Evolutionary conservation across 2,329 filamentous ascomycete genomes (phyloP).

Genomic region (Stagonosporopsis chrysanthemi): DNA sequence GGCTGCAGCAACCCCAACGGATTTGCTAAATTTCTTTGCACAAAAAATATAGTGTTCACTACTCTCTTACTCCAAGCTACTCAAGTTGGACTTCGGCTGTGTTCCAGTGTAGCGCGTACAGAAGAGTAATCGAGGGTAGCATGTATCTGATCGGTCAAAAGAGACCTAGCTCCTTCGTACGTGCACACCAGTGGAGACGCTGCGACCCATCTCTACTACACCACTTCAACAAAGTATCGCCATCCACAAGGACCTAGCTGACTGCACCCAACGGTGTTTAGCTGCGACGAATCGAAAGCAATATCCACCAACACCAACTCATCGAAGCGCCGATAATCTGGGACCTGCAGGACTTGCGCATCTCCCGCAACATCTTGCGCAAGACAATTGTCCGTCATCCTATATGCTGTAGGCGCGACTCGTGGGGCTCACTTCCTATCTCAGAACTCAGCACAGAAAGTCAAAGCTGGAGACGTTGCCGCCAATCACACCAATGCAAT

Average conservation of each 20-base stretch:
- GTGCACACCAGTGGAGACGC: background rate
- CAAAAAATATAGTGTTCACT: no score
- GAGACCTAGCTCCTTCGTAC: no score
- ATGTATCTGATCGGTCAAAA: no score
- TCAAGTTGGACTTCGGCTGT: no score
- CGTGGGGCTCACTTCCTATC: background rate
- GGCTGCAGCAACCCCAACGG: no score
- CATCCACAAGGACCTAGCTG: background rate
- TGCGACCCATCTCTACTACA: background rate
- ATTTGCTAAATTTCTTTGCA: no score
- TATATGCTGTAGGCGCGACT: constrained; percentile 3
- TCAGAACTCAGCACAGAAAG: background rate
- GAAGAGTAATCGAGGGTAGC: no score
- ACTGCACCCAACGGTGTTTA: background rate
- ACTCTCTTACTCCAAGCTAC: no score
- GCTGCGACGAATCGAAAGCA: background rate
- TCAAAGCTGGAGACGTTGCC: constrained; percentile 1
- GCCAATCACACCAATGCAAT: background rate
- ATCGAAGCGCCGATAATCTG: constrained; percentile 11
- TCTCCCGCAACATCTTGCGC: constrained; percentile 12
- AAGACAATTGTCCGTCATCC: constrained; percentile 10
- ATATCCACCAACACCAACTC: constrained; percentile 8
- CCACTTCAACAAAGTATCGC: background rate
- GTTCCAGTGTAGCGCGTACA: no score
- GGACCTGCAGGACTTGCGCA: constrained; percentile 14